Base-by-base conservation (phyloP, 768 basidiomycete genomes). In the Xanthoconium stramineum region DNA sequence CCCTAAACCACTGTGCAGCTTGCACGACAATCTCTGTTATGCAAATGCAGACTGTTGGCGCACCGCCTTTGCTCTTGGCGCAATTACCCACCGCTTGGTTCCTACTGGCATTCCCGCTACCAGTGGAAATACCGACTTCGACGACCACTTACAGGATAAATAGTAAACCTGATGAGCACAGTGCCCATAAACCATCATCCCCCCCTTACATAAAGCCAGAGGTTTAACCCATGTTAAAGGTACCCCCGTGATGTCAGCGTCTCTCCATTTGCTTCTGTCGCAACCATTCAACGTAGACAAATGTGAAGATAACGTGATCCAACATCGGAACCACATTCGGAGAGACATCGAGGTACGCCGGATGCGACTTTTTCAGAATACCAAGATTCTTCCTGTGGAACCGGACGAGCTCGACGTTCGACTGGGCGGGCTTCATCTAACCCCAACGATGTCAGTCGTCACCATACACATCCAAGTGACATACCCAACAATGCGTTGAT, bases 221-320 rank as follows among this genome's bases (percentile, higher is more conserved):
- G n/a, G n/a, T n/a, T n/a, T n/a, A n/a, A n/a, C n/a, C n/a, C n/a
- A n/a, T n/a, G n/a, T n/a, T n/a, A n/a, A n/a, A n/a, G n/a, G n/a
- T n/a, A n/a, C n/a, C n/a, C n/a, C n/a, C n/a, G n/a, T n/a, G 6
- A 6, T 35, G 5, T 6, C n/a, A 6, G 12, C 20, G 42, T 1
- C 45, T 43, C 19, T 47, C 19, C n/a, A 6, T 11, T 28, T 20
- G 55, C 15, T 58, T 49, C 38, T 53, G 32, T 53, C 64, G 61
- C 51, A 69, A 46, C n/a, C 32, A 55, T 45, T 69, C 66, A 0
- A 60, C 20, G 24, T 60, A 67, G 40, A 64, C 33, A 42, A 68
- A 72, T 0, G 68, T 71, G 42, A 70, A 52, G 19, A 71, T 58
- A 47, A 70, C 40, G 12, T 63, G 56, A 53, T 71, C 69, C 53